These are phyloP conservation scores for Leishmania aethiopica DNA, from an alignment of 208 protist species.

Conservation along the genomic window DNA sequence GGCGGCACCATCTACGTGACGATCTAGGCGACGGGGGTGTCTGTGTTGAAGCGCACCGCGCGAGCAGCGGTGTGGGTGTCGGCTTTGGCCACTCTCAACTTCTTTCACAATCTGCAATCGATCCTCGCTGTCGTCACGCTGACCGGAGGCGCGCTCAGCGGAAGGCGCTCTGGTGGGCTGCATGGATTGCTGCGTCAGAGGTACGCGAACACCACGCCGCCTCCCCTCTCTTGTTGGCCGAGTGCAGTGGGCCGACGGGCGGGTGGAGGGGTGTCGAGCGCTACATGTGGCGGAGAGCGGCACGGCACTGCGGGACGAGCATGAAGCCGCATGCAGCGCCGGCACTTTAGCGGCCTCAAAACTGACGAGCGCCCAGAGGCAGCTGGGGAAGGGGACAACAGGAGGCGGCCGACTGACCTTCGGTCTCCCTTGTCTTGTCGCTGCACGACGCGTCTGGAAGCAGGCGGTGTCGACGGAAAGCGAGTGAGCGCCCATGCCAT, in stretches of 20 bases:
- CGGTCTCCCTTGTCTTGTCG: background rate
- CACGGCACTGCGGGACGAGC: no score
- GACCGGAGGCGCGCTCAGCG: background rate
- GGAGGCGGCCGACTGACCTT: background rate
- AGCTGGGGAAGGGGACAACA: background rate
- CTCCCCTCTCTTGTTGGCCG: background rate
- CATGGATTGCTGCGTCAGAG: background rate
- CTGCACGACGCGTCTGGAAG: background rate
- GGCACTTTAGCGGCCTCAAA: background rate
- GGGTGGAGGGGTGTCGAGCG: background rate
- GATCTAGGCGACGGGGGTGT: constrained; percentile 4
- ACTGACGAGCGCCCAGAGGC: background rate
- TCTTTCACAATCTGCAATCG: background rate
- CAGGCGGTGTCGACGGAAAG: background rate
- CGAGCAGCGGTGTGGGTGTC: background rate
- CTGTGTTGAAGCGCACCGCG: background rate
- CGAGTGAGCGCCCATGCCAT: background rate
- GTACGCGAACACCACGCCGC: background rate
- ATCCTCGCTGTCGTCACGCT: background rate
- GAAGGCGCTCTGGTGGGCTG: background rate
- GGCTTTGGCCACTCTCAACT: no score
- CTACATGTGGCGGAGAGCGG: background rate
- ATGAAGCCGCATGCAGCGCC: background rate
- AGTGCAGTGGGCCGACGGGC: background rate
- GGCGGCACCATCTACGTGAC: no score